Conservation (phyloP, 768 basidiomycete genomes). For the Phaeotremella fagi region DNA sequence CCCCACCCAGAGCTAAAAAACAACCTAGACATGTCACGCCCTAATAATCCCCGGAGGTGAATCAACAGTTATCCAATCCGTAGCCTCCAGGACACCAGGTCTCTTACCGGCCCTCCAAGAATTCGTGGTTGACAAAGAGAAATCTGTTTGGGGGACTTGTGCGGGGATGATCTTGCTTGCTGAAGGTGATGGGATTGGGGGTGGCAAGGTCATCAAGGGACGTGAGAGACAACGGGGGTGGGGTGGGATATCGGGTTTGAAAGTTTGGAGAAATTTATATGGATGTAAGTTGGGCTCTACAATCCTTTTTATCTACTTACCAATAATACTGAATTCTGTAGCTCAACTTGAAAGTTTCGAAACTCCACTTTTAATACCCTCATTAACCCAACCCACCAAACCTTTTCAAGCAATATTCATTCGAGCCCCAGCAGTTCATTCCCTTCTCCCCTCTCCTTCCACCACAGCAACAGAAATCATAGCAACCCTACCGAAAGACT, state of each 20-base stretch:
- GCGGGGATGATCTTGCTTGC: slow-evolving; percentile 89
- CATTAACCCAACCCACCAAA: slow-evolving; percentile 57
- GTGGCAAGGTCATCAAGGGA: slow-evolving; percentile 71
- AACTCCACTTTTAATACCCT: slow-evolving; percentile 62
- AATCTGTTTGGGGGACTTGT: slow-evolving; percentile 91
- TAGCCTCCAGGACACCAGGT: slow-evolving; percentile 66
- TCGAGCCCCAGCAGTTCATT: slow-evolving; percentile 64
- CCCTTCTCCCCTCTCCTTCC: slow-evolving; percentile 18
- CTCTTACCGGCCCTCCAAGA: slow-evolving; percentile 72
- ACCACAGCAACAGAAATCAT: slow-evolving; percentile 60
- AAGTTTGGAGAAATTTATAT: slow-evolving; percentile 83
- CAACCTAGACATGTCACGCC: slow-evolving; percentile 59
- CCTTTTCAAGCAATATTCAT: slow-evolving; percentile 87
- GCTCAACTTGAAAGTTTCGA: slow-evolving; percentile 85
- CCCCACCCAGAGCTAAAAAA: neutral
- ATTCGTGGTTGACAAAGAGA: slow-evolving; percentile 58
- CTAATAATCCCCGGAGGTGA: slow-evolving; percentile 95
- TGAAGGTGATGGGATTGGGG: slow-evolving; percentile 58
- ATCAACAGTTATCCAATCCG: slow-evolving; percentile 77
- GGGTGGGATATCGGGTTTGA: slow-evolving; percentile 66
- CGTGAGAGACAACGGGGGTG: slow-evolving; percentile 63
- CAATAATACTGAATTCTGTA: too few relatives aligned
- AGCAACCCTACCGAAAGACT: slow-evolving; percentile 60
- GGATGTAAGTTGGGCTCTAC: slow-evolving; percentile 78
- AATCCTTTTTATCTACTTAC: too few relatives aligned